phyloP scores from a whole-genome alignment of 257 asterid genomes.

The Rubia yunnanensis region DNA sequence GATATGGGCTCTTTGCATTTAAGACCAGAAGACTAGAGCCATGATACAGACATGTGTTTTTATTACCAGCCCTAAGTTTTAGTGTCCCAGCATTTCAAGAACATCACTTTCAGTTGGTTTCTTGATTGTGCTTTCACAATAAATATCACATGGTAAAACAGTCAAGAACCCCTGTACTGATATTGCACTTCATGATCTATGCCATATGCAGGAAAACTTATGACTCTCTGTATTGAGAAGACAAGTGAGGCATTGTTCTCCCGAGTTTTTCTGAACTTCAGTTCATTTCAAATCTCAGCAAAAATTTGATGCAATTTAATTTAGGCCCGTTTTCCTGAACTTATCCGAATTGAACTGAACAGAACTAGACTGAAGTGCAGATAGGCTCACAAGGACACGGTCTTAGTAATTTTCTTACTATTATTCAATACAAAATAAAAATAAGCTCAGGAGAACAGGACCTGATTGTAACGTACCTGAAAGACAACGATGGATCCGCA shows the following conservation, averaged over 20 bases:
- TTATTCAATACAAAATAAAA: too few relatives aligned
- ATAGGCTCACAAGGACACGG: too few relatives aligned
- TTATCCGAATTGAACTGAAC: too few relatives aligned
- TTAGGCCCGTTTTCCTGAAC: too few relatives aligned
- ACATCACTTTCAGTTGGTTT: slow-evolving; percentile 7
- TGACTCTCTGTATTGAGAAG: not conserved
- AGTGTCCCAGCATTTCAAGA: not conserved
- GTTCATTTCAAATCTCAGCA: too few relatives aligned
- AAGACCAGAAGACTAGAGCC: not conserved
- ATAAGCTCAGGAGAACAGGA: too few relatives aligned
- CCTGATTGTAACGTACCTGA: not conserved
- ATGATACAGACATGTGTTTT: not conserved
- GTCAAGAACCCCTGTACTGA: not conserved
- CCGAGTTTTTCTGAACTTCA: too few relatives aligned
- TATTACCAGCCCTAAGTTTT: not conserved
- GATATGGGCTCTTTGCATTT: not conserved
- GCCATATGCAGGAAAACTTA: not conserved
- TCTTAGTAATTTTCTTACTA: too few relatives aligned
- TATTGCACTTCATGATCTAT: slow-evolving; percentile 6
- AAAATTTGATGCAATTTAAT: too few relatives aligned
- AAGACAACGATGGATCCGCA: slow-evolving; percentile 1
- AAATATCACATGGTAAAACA: slow-evolving; percentile 16
- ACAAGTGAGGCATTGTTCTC: too few relatives aligned
- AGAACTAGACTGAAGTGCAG: too few relatives aligned
- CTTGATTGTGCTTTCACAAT: not conserved